Conservation (phyloP, 495 filamentous ascomycete genomes). For the Daldinia grandis region DNA sequence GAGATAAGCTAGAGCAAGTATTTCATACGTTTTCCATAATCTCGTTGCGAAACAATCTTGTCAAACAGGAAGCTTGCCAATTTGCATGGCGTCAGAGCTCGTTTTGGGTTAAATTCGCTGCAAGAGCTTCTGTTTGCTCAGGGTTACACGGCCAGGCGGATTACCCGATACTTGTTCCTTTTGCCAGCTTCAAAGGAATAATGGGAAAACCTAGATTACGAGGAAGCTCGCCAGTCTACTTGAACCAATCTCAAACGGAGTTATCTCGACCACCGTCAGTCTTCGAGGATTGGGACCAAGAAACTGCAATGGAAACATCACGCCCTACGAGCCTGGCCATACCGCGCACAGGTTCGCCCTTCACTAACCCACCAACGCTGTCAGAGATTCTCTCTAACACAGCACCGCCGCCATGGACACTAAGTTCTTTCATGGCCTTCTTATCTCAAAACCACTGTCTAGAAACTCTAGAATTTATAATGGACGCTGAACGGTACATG, state of each 20-base stretch:
- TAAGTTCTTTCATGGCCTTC: conserved; percentile 95
- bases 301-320: conserved; percentile 57
- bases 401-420: conserved; percentile 89
- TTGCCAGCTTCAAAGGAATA: conserved; percentile 44
- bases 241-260: conserved; percentile 50
- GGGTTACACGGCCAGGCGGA: conserved; percentile 36
- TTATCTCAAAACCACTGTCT: conserved; percentile 97
- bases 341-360: conserved; percentile 48
- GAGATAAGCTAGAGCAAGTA: conserved; percentile 29
- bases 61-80: conserved; percentile 29
- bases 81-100: conserved; percentile 34
- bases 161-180: conserved; percentile 33
- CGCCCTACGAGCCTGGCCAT: conserved; percentile 57
- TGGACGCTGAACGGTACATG: conserved; percentile 92
- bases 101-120: conserved; percentile 38
- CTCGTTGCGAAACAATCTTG: conserved; percentile 32
- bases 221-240: conserved; percentile 52
- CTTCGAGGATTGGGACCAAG: conserved; percentile 52
- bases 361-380: conserved; percentile 79
- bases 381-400: conserved; percentile 87
- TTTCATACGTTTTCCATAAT: conserved; percentile 26
- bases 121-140: conserved; percentile 40
- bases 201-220: conserved; percentile 56
- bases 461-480: conserved; percentile 96
- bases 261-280: conserved; percentile 51